Conservation (phyloP, 257 asterid genomes). For the Orobanche coerulescens region DNA sequence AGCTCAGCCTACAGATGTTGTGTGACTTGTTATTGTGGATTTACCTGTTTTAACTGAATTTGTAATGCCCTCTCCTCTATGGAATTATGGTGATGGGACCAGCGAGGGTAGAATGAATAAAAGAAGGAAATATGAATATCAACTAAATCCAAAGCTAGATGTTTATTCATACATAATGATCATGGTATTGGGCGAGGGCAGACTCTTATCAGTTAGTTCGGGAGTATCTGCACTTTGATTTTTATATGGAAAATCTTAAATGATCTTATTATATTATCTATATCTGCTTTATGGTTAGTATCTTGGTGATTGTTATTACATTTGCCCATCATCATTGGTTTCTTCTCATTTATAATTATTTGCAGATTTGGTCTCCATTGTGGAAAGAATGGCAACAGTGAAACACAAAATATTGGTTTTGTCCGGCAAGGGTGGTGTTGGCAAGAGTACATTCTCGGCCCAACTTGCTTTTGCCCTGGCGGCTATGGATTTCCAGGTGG, state of each 20-base stretch:
- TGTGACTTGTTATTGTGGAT: too few species aligned
- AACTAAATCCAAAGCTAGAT: neutral
- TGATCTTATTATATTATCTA: neutral
- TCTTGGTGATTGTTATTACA: neutral
- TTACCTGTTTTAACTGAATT: too few species aligned
- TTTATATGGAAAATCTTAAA: neutral
- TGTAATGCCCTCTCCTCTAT: too few species aligned
- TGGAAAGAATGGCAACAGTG: constrained; percentile 74
- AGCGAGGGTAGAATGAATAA: too few species aligned
- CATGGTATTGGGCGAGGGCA: neutral
- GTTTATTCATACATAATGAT: neutral
- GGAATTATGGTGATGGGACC: too few species aligned
- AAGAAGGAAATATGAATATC: neutral
- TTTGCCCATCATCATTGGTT: neutral
- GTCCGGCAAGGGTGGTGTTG: constrained; percentile 88
- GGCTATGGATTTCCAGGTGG: constrained; percentile 66
- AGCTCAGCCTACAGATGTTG: too few species aligned
- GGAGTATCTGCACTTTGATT: neutral
- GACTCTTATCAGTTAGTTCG: too few species aligned
- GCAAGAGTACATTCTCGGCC: constrained; percentile 81
- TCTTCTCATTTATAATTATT: neutral
- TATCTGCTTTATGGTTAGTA: neutral
- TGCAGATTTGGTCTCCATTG: constrained; percentile 59
- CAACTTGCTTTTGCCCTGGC: constrained; percentile 73
- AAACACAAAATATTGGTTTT: constrained; percentile 77